A percentile compares a stretch with the other conserved stretches of the same genome.
These are phyloP conservation scores for Afroboletus lepidellus DNA, from an alignment of 1,284 basidiomycete species.

Conservation along the genomic window DNA sequence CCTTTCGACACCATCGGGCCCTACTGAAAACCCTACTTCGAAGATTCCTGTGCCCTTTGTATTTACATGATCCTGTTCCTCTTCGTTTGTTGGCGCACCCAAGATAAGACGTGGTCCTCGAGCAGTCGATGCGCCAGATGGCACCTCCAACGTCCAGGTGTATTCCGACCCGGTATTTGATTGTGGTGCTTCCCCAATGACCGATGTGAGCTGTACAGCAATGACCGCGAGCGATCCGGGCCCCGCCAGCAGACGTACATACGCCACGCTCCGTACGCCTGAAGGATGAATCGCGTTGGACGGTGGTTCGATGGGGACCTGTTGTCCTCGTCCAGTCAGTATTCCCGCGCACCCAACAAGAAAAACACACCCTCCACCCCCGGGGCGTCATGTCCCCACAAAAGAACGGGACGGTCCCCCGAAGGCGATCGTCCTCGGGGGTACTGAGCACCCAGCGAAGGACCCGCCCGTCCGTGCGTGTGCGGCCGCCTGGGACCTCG, in stretches of 20 bases:
- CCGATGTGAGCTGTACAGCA: conserved; percentile 41
- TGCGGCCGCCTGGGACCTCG: conserved; percentile 51
- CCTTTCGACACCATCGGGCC: conserved; percentile 26
- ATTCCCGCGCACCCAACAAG: not conserved
- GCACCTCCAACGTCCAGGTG: conserved; percentile 41
- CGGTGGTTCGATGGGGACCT: conserved; percentile 50
- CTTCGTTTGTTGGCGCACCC: conserved; percentile 33
- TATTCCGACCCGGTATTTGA: conserved; percentile 10
- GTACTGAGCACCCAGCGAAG: conserved; percentile 58
- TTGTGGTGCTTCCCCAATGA: conserved; percentile 45
- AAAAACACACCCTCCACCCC: conserved; percentile 45
- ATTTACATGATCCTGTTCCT: conserved; percentile 38
- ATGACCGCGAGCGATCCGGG: conserved; percentile 29
- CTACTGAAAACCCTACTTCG: conserved; percentile 50
- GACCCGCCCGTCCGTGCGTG: conserved; percentile 48
- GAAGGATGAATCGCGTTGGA: conserved; percentile 49
- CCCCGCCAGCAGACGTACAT: conserved; percentile 42
- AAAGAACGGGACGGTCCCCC: conserved; percentile 60
- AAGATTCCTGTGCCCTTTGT: conserved; percentile 41
- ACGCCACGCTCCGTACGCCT: conserved; percentile 45
- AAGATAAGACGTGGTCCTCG: conserved; percentile 38
- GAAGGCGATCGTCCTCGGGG: conserved; percentile 29
- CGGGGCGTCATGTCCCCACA: conserved; percentile 69
- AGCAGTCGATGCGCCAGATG: not conserved
- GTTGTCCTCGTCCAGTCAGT: not conserved